Evolutionary conservation across 345 rosid genomes (phyloP).

Genomic region (Acer negundo): DNA sequence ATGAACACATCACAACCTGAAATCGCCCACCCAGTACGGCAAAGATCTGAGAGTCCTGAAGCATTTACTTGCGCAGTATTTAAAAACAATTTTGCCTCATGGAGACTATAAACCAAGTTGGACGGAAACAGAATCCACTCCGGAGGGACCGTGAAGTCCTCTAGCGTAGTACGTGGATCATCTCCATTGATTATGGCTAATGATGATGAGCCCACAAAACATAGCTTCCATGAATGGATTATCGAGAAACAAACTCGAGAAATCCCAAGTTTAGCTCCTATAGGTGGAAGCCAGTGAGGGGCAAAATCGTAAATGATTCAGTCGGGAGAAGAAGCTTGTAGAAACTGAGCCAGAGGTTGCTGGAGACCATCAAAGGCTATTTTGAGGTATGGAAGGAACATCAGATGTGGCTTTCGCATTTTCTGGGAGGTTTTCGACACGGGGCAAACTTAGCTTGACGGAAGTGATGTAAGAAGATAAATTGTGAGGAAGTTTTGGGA

Average conservation of each 20-base stretch:
- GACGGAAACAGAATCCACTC: conserved; percentile 33
- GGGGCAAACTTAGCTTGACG: conserved; percentile 27
- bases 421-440: conserved; percentile 24
- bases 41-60: not conserved
- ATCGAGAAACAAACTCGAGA: conserved; percentile 18
- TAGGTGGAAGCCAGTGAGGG: conserved; percentile 28
- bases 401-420: conserved; percentile 35
- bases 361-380: conserved; percentile 27
- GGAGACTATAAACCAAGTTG: conserved; percentile 15
- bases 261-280: conserved; percentile 22
- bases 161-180: conserved; percentile 6
- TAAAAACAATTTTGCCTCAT: conserved; percentile 8
- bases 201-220: not conserved
- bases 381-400: conserved; percentile 33
- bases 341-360: conserved; percentile 7
- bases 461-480: conserved; percentile 6
- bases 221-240: not conserved
- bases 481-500: conserved; percentile 13
- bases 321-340: conserved; percentile 19
- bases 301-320: conserved; percentile 37
- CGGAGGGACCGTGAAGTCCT: conserved; percentile 21
- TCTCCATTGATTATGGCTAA: not conserved
- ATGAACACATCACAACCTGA: conserved; percentile 11
- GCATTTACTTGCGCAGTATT: too few species aligned
- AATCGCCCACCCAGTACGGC: not conserved